Evolutionary conservation across 495 filamentous ascomycete species (phyloP), one percentile per base, ranked within the genome.

Genomic region (Xylaria sp.): DNA sequence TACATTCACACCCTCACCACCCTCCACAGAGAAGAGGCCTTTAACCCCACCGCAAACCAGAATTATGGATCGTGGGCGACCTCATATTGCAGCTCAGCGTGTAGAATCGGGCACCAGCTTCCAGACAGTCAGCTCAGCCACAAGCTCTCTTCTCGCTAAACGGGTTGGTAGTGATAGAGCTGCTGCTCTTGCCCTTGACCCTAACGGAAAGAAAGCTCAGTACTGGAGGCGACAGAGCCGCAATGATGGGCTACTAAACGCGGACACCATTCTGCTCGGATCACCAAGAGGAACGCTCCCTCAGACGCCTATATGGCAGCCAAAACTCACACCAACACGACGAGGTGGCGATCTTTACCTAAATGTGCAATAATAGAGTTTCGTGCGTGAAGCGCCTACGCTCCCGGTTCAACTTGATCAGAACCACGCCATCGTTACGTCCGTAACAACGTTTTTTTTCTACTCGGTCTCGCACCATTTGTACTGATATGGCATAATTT

Each of bases 231-330:
- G 44, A 68, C 71, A 69, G 24, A 52, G 69, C 70, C 43, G 67
- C 50, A 35, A 43, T 31, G 69, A 40, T 8, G 33, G 35, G 7
- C 37, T 71, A 1, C 31, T 80, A 71, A 67, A 73, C 73, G 58
- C 73, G 65, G 31, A 72, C 62, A 57, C 62, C 68, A 50, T 70
- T 43, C 29, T 68, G 44, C 53, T 68, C 41, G 59, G 61, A 50
- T 71, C 70, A 9, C 26, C 74, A 17, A 72, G 21, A 17, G 74
- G 70, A 33, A 75, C 80, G n/a, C 70, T 83, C 50, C 85, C 86
- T 1, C 77, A 75, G 19, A 88, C 85, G 46, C 85, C 86, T 0
- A 83, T 79, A 1, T 88, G 86, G 85, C 76, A 82, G 70, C 84
- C 86, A 41, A 80, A 76, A 65, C 64, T 84, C 29, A 82, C 82